Base-by-base conservation (phyloP, 1,139 yeast genomes). In the Kodamaea plutei region DNA sequence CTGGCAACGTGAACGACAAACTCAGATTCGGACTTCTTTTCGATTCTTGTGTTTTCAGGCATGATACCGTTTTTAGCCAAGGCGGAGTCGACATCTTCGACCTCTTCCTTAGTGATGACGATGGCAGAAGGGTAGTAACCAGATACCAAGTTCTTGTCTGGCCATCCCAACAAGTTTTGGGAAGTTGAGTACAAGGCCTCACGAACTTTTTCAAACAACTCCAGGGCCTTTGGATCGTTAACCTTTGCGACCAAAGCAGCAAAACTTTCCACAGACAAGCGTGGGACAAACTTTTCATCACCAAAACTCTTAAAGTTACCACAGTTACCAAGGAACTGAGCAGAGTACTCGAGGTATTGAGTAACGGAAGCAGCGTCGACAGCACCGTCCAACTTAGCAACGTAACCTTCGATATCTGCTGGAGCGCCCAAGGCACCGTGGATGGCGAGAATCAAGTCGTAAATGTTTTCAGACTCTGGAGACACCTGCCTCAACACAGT, bases 251-350 rank as follows among this genome's bases (percentile, higher is more conserved):
- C 61, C 29, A 79, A 54, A 13, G 59, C 44, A 36, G 62, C 71
- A 44, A 85, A 79, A 4, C 68, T 66, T 1, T 58, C 71, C 23
- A 44, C 48, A 1, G 66, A 31, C 24, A 84, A 48, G 28, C 75
- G 62, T 22, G 96, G 96, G 42, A 87, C 68, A 51, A 85, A 85
- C 58, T 87, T 87, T 43, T 75, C 76, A 58, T 87, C 95, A 40
- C 96, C 96, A 58, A 87, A 87, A 1, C 93, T 81, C 60, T 84
- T 85, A 67, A 76, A 87, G 55, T 87, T 87, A 40, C 96, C 96
- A 51, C 82, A 67, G 56, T 87, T 87, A 30, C 81, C 68, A 47
- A 87, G 64, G 50, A 87, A 81, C 57, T 84, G 95, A 18, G 89
- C 74, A 6, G 87, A 78, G 47, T 84, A 87, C 51, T 84, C 93